Evolutionary conservation across 2,329 filamentous ascomycete genomes (phyloP).

Genomic region (Alternaria sp.): DNA sequence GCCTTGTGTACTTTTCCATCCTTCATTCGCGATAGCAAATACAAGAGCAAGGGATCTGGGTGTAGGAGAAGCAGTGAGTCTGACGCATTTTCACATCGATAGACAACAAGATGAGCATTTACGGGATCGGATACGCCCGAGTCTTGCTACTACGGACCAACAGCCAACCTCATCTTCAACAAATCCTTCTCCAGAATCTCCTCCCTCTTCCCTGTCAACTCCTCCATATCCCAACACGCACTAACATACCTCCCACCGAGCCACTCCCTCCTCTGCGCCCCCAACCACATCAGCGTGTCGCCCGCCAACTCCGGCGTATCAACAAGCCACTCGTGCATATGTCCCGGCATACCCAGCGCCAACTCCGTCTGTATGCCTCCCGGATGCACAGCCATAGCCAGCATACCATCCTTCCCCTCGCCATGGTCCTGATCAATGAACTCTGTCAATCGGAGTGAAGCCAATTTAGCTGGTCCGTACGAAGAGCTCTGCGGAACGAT

Average conservation of each 20-base stretch:
- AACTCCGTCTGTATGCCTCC: constrained; percentile 28
- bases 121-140: no score
- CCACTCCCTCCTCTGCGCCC: constrained; percentile 30
- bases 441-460: constrained; percentile 58
- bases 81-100: not conserved
- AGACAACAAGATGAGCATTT: no score
- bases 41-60: not conserved
- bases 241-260: constrained; percentile 36
- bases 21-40: not conserved
- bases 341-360: constrained; percentile 11
- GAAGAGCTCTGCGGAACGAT: constrained; percentile 16
- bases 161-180: constrained; percentile 22
- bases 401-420: constrained; percentile 19
- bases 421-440: constrained; percentile 53
- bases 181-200: constrained; percentile 20
- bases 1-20: no score
- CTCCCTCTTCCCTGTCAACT: constrained; percentile 25
- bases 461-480: constrained; percentile 60
- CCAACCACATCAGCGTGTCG: constrained; percentile 35
- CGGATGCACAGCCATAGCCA: constrained; percentile 32
- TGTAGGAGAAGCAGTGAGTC: no score
- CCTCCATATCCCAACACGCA: constrained; percentile 39
- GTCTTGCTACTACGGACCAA: constrained; percentile 18
- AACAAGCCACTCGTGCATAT: constrained; percentile 4
- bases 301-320: constrained; percentile 38